phyloP scores from a whole-genome alignment of 2,329 filamentous ascomycete species.

The Penicillium polonicum region DNA sequence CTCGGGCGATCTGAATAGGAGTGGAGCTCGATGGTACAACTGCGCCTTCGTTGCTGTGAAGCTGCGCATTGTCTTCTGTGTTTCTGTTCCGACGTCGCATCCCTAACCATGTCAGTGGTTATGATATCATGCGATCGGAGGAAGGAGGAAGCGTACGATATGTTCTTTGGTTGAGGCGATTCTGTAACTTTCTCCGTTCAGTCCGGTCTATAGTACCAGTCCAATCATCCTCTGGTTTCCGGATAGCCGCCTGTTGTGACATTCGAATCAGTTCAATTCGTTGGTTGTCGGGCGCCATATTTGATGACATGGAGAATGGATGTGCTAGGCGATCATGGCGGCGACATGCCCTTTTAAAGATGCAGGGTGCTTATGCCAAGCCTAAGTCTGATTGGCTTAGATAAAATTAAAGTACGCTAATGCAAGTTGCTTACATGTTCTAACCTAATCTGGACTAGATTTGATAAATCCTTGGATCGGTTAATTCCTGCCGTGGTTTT shows the following conservation, averaged over 20 bases:
- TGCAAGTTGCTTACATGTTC: conserved; percentile 1
- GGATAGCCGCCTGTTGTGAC: conserved; percentile 16
- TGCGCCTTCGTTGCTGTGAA: not conserved
- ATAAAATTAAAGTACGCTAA: not conserved
- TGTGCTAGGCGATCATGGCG: not conserved
- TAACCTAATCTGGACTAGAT: not conserved
- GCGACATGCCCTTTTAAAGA: not conserved
- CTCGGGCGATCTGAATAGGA: not conserved
- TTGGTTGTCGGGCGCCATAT: not conserved
- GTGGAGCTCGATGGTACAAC: not conserved
- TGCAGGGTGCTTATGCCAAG: not conserved
- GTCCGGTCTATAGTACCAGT: conserved; percentile 5
- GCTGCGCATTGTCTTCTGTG: too few species aligned
- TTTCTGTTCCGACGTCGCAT: not conserved
- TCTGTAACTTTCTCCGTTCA: conserved; percentile 18
- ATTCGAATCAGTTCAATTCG: conserved; percentile 9
- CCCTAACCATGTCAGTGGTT: not conserved
- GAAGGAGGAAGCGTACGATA: conserved; percentile 10
- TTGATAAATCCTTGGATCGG: too few species aligned
- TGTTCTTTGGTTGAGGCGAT: conserved; percentile 19
- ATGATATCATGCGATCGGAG: not conserved
- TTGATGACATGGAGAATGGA: not conserved
- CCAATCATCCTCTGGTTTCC: conserved; percentile 16
- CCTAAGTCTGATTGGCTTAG: not conserved
- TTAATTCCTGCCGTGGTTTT: too few species aligned